phyloP scores from a whole-genome alignment of 805 yeast species.

The Zygoascus flipseniorum region DNA sequence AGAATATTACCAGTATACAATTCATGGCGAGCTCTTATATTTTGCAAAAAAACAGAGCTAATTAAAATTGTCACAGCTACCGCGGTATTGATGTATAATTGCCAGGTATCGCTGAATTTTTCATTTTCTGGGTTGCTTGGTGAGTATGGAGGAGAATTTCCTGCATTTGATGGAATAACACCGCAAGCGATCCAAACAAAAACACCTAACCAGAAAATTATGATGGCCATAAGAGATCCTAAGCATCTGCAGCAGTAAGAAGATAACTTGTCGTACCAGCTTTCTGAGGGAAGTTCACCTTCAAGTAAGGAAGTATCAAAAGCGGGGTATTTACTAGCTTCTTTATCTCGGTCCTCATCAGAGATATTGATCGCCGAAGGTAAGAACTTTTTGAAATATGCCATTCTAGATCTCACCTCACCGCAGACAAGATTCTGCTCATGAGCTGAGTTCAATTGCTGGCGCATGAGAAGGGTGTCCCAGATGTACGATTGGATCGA shows the following conservation, averaged over 20 bases:
- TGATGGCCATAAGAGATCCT: background rate
- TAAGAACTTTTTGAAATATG: background rate
- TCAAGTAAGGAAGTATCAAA: background rate
- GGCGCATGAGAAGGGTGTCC: background rate
- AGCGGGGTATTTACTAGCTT: background rate
- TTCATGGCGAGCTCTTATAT: background rate
- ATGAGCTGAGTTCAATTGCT: background rate
- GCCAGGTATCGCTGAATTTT: background rate
- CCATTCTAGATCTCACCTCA: background rate
- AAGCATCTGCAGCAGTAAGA: background rate
- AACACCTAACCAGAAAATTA: background rate
- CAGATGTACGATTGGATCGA: background rate
- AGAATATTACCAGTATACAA: background rate
- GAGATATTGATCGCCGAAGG: background rate
- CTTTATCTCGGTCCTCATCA: background rate
- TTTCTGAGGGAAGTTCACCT: background rate
- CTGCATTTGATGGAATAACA: background rate
- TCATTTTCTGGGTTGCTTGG: background rate
- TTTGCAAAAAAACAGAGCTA: background rate
- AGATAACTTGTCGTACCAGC: background rate
- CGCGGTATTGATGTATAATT: background rate
- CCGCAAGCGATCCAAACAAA: background rate
- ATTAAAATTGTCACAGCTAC: background rate
- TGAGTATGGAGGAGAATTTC: background rate
- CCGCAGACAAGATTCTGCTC: background rate